Evolutionary conservation across 129 eudicot species (phyloP).

Genomic region (Deinandra increscens): DNA sequence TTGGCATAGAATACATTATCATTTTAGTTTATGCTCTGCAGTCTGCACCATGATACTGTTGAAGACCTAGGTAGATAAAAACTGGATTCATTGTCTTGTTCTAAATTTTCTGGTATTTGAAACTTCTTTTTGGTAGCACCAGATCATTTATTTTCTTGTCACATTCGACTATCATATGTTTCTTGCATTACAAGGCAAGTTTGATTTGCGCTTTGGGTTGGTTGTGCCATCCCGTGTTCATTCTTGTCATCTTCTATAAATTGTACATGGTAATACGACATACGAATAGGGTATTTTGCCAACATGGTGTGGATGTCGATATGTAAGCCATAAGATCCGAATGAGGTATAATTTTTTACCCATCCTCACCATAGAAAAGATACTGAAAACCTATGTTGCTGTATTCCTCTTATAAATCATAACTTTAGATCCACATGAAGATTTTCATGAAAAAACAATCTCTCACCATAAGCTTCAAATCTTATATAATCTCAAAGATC

Average conservation of each 20-base stretch:
- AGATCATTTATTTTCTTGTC: constrained; percentile 3
- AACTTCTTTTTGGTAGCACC: constrained; percentile 12
- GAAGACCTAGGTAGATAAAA: background rate
- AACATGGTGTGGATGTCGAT: too few relatives aligned
- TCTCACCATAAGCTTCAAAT: too few relatives aligned
- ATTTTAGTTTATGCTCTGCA: background rate
- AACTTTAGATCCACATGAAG: too few relatives aligned
- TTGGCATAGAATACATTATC: constrained; percentile 25
- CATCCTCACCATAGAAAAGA: too few relatives aligned
- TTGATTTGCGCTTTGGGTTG: background rate
- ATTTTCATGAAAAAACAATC: too few relatives aligned
- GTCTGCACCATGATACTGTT: constrained; percentile 2
- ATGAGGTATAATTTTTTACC: too few relatives aligned
- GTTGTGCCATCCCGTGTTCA: background rate
- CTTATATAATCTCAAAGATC: too few relatives aligned
- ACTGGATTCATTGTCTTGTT: constrained; percentile 3
- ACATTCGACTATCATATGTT: background rate
- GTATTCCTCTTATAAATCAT: too few relatives aligned
- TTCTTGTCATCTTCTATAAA: background rate
- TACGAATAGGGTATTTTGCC: too few relatives aligned
- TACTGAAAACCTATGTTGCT: too few relatives aligned
- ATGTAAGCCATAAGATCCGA: too few relatives aligned
- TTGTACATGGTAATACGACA: too few relatives aligned
- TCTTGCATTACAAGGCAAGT: background rate
- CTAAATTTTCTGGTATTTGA: background rate